phyloP scores from a whole-genome alignment of 768 basidiomycete genomes.

The Boletus rubropictus region DNA sequence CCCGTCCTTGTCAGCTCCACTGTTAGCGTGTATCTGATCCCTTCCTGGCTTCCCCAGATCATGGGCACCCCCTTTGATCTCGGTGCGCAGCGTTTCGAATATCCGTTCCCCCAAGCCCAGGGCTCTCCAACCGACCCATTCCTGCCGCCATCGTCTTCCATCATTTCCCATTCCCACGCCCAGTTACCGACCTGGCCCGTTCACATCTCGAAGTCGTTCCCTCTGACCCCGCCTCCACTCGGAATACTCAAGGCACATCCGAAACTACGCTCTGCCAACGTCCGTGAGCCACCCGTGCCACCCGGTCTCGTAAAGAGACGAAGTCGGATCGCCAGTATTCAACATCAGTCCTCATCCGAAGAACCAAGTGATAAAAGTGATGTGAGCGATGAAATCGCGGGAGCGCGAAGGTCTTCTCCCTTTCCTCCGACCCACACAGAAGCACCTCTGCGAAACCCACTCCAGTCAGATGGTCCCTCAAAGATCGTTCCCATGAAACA shows the following conservation, averaged over 20 bases:
- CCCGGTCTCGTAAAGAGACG: conserved; percentile 28
- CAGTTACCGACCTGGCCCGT: conserved; percentile 24
- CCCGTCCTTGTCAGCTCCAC: background rate
- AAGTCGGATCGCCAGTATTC: conserved; percentile 19
- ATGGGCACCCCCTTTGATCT: conserved; percentile 32
- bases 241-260: conserved; percentile 26
- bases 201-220: conserved; percentile 29
- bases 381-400: conserved; percentile 13
- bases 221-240: conserved; percentile 26
- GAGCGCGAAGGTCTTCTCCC: conserved; percentile 9
- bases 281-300: conserved; percentile 29
- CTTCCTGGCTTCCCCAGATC: conserved; percentile 17
- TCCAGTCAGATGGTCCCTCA: background rate
- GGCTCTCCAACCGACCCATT: conserved; percentile 26
- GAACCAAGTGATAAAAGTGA: conserved; percentile 29
- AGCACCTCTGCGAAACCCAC: background rate
- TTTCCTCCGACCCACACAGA: conserved; percentile 1
- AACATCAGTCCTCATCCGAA: conserved; percentile 25
- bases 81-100: conserved; percentile 30
- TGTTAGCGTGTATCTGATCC: background rate
- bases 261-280: conserved; percentile 24
- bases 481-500: conserved; percentile 10
- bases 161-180: conserved; percentile 20
- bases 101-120: conserved; percentile 29
- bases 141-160: conserved; percentile 19